phyloP scores from a whole-genome alignment of 1,284 basidiomycete species.

The Trametes hirsuta region DNA sequence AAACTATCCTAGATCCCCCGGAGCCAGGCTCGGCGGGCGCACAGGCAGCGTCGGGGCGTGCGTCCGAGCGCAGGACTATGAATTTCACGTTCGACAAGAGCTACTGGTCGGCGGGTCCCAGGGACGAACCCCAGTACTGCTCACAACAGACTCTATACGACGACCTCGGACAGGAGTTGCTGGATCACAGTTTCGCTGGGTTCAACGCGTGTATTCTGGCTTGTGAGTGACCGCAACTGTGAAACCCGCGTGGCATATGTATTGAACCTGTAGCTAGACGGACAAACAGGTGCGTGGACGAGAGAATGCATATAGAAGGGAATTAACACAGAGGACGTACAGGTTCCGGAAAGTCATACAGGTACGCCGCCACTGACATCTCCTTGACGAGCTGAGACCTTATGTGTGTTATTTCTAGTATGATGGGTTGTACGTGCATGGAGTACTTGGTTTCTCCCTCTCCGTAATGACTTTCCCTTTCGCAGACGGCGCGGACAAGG shows the following conservation, averaged over 20 bases:
- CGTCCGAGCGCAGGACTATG: conserved; percentile 87
- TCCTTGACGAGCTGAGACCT: background rate
- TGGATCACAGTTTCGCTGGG: conserved; percentile 94
- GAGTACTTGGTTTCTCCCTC: background rate
- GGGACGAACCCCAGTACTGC: conserved; percentile 88
- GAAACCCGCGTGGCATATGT: conserved; percentile 1
- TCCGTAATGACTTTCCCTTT: conserved; percentile 14
- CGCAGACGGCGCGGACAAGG: conserved; percentile 92
- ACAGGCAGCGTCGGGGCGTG: conserved; percentile 63
- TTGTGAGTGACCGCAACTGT: conserved; percentile 64
- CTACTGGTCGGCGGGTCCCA: conserved; percentile 91
- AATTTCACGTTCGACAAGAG: conserved; percentile 94
- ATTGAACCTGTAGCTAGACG: conserved; percentile 54
- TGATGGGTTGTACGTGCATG: conserved; percentile 93
- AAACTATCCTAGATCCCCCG: conserved; percentile 89
- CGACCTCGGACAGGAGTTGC: conserved; percentile 91
- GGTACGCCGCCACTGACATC: conserved; percentile 47
- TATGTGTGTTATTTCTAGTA: conserved; percentile 53
- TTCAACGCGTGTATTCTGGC: conserved; percentile 99
- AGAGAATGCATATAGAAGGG: conserved; percentile 7
- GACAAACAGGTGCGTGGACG: conserved; percentile 75
- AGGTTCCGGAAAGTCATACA: conserved; percentile 91
- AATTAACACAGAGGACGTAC: conserved; percentile 45
- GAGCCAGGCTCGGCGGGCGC: conserved; percentile 71
- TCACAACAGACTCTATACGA: conserved; percentile 94